Conservation (phyloP, 2,329 filamentous ascomycete species). For the Epichloe hybrida region DNA sequence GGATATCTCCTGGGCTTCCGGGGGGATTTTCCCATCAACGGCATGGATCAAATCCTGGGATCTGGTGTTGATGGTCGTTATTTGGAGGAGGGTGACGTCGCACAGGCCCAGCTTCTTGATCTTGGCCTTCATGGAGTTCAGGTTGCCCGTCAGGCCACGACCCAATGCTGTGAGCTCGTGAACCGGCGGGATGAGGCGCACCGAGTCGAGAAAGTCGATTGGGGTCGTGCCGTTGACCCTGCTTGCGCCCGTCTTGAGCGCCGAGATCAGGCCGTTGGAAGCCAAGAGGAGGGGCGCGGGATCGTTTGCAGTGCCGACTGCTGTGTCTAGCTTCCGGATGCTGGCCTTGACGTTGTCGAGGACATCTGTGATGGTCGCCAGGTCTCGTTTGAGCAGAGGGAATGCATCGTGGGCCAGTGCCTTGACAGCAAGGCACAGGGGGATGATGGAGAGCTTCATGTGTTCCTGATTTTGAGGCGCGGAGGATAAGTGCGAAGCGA, state of each 20-base stretch:
- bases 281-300: not conserved
- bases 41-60: not conserved
- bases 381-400: not conserved
- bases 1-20: not conserved
- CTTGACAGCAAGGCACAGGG: not conserved
- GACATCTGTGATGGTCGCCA: not conserved
- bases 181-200: not conserved
- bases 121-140: not conserved
- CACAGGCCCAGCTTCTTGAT: not conserved
- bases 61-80: not conserved
- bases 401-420: not conserved
- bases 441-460: slow-evolving; percentile 9
- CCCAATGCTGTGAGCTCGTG: not conserved
- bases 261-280: not conserved
- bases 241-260: not conserved
- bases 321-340: not conserved
- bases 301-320: not conserved
- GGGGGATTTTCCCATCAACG: not conserved
- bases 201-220: not conserved
- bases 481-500: not conserved
- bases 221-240: not conserved
- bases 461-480: not conserved
- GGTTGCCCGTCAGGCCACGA: not conserved
- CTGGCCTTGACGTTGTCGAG: not conserved
- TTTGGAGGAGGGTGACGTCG: not conserved